Evolutionary conservation across 164 flowering plant species (phyloP).

Genomic region (Vitis vinifera): ASM3070453v1 NC_081822.1:22822001-22822500

Average conservation of each 20-base stretch:
- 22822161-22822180: constrained; percentile 41
- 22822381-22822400: constrained; percentile 69
- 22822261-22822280: background rate
- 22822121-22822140: constrained; percentile 46
- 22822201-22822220: constrained; percentile 10
- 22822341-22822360: constrained; percentile 28
- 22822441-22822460: constrained; percentile 90
- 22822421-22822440: constrained; percentile 89
- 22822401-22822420: constrained; percentile 78
- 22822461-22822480: constrained; percentile 39
- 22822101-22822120: constrained; percentile 24
- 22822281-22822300: background rate
- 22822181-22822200: constrained; percentile 27
- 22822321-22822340: constrained; percentile 25
- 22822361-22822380: constrained; percentile 38
- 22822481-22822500: constrained; percentile 15
- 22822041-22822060: constrained; percentile 18
- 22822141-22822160: constrained; percentile 82
- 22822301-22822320: background rate
- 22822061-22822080: constrained; percentile 24
- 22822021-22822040: constrained; percentile 29
- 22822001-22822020: constrained; percentile 21
- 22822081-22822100: constrained; percentile 29
- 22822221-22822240: too few relatives aligned
- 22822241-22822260: background rate